Base-by-base conservation (phyloP, 2,329 filamentous ascomycete species). In the Hortaea sp. region DNA sequence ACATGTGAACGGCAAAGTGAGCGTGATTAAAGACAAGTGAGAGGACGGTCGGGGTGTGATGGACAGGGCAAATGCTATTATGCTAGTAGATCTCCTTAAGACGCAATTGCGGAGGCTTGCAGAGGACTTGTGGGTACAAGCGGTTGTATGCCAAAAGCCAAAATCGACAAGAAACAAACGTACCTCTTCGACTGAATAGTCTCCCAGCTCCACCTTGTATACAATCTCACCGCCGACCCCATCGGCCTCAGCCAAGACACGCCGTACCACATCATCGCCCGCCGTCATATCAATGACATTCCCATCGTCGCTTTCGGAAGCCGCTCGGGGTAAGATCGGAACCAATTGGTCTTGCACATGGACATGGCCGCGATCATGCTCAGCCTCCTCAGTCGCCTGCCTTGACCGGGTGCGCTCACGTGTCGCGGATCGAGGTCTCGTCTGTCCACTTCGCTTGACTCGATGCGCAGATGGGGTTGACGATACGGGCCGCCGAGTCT, bases 121-220 rank as follows among this genome's bases (percentile, higher is more conserved):
- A 20, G 4, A 4, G 20, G 20, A 20, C 20, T 2, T 20, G 20
- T 20, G 20, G 20, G 20, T 20, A 20, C 2, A 2, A 20, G 2
- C 20, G 2, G 2, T 20, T 20, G 20, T 20, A 20, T 20, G 20
- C 20, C 20, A 20, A 20, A 20, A 20, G 20, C 20, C 20, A 20
- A 20, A n/a, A n/a, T n/a, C 20, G 20, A 20, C 20, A 20, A 20
- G 3, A 35, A 35, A 2, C 27, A 41, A 49, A 64, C 69, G 59
- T 57, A 75, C 72, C 61, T 65, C 53, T 51, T 66, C 65, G 7
- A 58, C 58, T 39, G 57, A 57, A 11, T 59, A 64, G 48, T 70
- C 64, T n/a, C 61, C 61, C 31, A 73, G 65, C 47, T 63, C 60
- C 11, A 73, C 68, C 45, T 66, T 56, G 46, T 71, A 74, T 7